Evolutionary conservation across 148 eudicot genomes (phyloP).

Genomic region (Cornus suecica): DNA sequence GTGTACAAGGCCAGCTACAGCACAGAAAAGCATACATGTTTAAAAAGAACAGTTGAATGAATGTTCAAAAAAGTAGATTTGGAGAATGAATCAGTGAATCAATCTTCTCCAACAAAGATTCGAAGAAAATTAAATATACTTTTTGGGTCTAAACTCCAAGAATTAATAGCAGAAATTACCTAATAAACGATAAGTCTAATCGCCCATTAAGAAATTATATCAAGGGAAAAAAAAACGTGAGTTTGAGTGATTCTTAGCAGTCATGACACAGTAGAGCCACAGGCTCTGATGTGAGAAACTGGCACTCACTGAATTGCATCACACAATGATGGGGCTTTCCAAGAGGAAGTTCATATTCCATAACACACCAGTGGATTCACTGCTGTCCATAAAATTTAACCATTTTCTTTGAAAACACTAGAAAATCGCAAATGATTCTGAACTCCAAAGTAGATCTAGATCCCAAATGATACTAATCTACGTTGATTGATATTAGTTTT

Average conservation of each 20-base stretch:
- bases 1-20: slow-evolving; percentile 87
- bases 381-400: not conserved
- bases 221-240: not conserved
- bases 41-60: not conserved
- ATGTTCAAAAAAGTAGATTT: not conserved
- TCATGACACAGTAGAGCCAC: not conserved
- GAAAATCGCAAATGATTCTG: not conserved
- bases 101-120: not conserved
- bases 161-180: not conserved
- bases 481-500: not conserved
- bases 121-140: not conserved
- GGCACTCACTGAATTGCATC: not conserved
- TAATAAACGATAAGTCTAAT: not conserved
- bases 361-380: not conserved
- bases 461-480: not conserved
- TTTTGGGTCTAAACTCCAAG: not conserved
- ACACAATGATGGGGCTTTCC: not conserved
- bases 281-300: not conserved
- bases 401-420: not conserved
- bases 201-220: not conserved
- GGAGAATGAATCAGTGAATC: not conserved
- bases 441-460: not conserved
- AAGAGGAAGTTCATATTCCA: not conserved
- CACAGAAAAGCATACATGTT: not conserved
- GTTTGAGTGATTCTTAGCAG: not conserved